A percentile compares a stretch with the other conserved stretches of the same genome.
Conservation (phyloP, 2,329 filamentous ascomycete genomes). For the Ceratocystis papillata region DNA sequence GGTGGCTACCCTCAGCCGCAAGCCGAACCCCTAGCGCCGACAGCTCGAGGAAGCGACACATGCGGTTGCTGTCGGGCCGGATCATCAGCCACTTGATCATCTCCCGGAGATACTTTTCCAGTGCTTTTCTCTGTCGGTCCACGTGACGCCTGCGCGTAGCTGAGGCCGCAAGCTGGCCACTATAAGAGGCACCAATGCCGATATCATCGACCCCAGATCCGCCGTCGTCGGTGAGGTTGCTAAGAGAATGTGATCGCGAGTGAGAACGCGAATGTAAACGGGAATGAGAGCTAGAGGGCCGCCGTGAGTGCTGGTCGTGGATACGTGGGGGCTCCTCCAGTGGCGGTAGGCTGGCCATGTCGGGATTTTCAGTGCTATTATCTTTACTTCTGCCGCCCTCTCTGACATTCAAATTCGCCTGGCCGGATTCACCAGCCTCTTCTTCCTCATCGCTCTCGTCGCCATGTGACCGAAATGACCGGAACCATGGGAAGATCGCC, state of each 20-base stretch:
- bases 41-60: slow-evolving; percentile 91
- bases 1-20: slow-evolving; percentile 90
- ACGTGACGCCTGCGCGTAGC: slow-evolving; percentile 52
- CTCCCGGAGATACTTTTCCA: slow-evolving; percentile 83
- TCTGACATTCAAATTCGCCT: background rate
- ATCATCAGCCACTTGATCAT: slow-evolving; percentile 98
- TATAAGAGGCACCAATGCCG: slow-evolving; percentile 26
- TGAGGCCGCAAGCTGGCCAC: slow-evolving; percentile 44
- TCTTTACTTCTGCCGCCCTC: background rate
- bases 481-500: slow-evolving; percentile 79
- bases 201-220: slow-evolving; percentile 34
- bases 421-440: slow-evolving; percentile 29
- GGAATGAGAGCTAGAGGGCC: background rate
- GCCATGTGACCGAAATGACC: slow-evolving; percentile 66
- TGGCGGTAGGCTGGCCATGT: slow-evolving; percentile 28
- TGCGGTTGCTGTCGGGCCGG: slow-evolving; percentile 81
- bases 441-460: slow-evolving; percentile 71
- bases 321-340: slow-evolving; percentile 23
- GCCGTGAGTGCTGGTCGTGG: slow-evolving; percentile 16
- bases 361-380: background rate
- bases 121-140: slow-evolving; percentile 69
- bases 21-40: slow-evolving; percentile 88
- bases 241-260: slow-evolving; percentile 12
- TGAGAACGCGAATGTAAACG: background rate
- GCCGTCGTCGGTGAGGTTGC: slow-evolving; percentile 36